phyloP scores from a whole-genome alignment of 495 filamentous ascomycete species.

The Neurospora pannonica region DNA sequence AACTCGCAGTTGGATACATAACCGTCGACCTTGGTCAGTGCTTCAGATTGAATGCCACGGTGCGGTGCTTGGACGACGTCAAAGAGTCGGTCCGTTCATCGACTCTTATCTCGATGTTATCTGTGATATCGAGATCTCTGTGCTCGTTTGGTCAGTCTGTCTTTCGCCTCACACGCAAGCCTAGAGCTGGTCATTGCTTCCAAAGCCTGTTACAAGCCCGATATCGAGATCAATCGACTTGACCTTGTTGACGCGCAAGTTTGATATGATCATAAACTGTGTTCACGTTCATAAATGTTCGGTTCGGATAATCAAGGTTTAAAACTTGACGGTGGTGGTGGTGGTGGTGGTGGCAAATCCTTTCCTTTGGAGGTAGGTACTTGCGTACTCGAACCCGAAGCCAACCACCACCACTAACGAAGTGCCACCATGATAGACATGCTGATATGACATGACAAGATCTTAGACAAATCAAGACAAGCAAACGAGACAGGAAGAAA shows the following conservation, averaged over 20 bases:
- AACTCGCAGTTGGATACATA: too few relatives aligned
- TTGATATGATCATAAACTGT: too few relatives aligned
- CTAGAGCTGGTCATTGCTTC: not conserved
- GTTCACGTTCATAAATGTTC: not conserved
- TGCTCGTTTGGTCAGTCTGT: not conserved
- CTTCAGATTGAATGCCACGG: not conserved
- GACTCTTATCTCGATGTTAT: not conserved
- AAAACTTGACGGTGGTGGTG: not conserved
- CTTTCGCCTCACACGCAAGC: not conserved
- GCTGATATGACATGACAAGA: not conserved
- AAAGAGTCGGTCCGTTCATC: not conserved
- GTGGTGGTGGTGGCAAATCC: not conserved
- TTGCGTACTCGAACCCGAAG: not conserved
- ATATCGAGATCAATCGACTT: not conserved
- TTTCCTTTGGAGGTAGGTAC: not conserved
- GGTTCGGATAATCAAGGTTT: not conserved
- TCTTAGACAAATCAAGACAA: not conserved
- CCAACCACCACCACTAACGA: not conserved
- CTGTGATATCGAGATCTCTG: not conserved
- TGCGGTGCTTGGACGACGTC: not conserved
- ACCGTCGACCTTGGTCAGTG: not conserved
- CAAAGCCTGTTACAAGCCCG: not conserved
- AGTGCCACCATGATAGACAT: not conserved
- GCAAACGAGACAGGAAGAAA: not conserved
- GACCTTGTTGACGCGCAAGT: not conserved